Evolutionary conservation across 768 basidiomycete species (phyloP).

Genomic region (Collybiopsis luxurians): DNA sequence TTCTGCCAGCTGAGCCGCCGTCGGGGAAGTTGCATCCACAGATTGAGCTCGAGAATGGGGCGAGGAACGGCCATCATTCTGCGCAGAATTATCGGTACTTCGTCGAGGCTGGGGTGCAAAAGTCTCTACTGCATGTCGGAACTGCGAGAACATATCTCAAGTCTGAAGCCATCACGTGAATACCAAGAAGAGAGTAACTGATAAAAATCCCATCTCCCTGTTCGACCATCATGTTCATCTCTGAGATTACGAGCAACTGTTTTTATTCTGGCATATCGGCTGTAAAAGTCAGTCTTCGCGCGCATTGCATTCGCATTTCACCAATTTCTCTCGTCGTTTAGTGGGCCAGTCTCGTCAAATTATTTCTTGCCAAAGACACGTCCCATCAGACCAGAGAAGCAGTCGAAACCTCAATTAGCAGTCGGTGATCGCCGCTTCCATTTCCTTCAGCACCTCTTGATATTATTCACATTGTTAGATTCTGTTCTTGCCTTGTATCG

Average conservation of each 20-base stretch:
- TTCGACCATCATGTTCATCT: constrained; percentile 52
- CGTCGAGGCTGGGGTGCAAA: constrained; percentile 51
- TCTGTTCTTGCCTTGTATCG: constrained; percentile 67
- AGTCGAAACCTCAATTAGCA: constrained; percentile 58
- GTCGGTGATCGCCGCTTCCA: constrained; percentile 34
- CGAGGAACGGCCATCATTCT: constrained; percentile 11
- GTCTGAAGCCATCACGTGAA: neutral
- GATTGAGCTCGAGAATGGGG: constrained; percentile 35
- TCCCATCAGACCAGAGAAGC: constrained; percentile 35
- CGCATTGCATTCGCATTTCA: neutral
- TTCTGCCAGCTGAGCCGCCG: constrained; percentile 59
- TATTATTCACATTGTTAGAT: constrained; percentile 37
- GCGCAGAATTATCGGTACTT: constrained; percentile 30
- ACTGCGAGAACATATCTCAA: constrained; percentile 66
- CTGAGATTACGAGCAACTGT: constrained; percentile 68
- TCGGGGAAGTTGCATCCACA: constrained; percentile 29
- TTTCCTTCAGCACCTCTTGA: neutral
- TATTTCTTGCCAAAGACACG: constrained; percentile 53
- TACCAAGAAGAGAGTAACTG: neutral
- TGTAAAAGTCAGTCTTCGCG: constrained; percentile 46
- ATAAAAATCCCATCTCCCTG: too few relatives aligned
- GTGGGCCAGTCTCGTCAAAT: constrained; percentile 68
- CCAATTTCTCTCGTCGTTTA: constrained; percentile 22
- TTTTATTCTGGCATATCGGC: constrained; percentile 70
- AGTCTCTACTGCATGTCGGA: constrained; percentile 71